phyloP scores from a whole-genome alignment of 2,329 filamentous ascomycete genomes.

The Sarocladiaceae sp. region DNA sequence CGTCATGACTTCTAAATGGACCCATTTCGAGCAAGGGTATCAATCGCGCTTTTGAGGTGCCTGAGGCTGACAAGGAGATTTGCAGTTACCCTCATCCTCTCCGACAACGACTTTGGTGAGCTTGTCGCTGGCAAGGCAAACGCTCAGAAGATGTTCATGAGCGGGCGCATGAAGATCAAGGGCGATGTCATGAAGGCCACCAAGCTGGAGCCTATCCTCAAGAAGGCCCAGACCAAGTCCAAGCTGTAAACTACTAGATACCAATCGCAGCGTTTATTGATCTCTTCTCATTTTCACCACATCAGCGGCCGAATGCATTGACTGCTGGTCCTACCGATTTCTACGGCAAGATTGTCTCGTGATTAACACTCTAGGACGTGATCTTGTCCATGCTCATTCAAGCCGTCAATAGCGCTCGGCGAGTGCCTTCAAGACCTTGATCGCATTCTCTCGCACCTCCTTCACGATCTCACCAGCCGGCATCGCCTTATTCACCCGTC shows the following conservation, averaged over 20 bases:
- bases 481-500: slow-evolving; percentile 36
- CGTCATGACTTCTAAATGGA: slow-evolving; percentile 11
- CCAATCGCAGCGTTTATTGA: too few species aligned
- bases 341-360: too few species aligned
- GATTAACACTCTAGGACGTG: too few species aligned
- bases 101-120: slow-evolving; percentile 81
- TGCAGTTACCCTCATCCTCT: slow-evolving; percentile 77
- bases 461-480: slow-evolving; percentile 39
- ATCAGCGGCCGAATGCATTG: too few species aligned
- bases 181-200: slow-evolving; percentile 98
- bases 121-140: slow-evolving; percentile 86
- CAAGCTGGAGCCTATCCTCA: slow-evolving; percentile 89
- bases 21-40: too few species aligned
- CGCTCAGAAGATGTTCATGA: slow-evolving; percentile 94
- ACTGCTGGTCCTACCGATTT: too few species aligned
- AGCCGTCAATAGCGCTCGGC: background rate
- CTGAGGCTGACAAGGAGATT: background rate
- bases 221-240: slow-evolving; percentile 79
- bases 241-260: slow-evolving; percentile 73
- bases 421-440: slow-evolving; percentile 21
- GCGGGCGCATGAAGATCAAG: slow-evolving; percentile 97
- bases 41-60: background rate
- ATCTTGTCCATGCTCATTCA: too few species aligned
- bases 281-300: slow-evolving; percentile 5
- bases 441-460: slow-evolving; percentile 34